phyloP scores from a whole-genome alignment of 306 rosid genomes.

The Mucuna pruriens region DNA sequence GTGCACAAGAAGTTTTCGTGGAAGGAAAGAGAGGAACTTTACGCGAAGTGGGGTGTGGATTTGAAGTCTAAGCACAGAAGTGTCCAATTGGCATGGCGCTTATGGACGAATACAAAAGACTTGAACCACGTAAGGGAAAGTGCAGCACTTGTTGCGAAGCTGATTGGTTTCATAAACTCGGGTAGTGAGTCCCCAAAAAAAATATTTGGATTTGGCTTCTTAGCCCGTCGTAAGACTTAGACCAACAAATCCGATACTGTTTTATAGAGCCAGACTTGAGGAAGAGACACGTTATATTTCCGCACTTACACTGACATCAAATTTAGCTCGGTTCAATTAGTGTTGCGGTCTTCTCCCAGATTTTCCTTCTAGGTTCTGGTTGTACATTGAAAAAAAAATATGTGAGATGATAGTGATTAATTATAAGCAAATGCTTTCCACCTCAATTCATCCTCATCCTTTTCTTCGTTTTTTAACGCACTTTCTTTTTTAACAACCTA shows the following conservation, averaged over 20 bases:
- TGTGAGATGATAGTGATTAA: conserved; percentile 35
- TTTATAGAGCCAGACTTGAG: conserved; percentile 26
- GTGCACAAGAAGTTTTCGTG: conserved; percentile 63
- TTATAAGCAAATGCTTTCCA: conserved; percentile 1
- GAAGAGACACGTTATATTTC: conserved; percentile 3
- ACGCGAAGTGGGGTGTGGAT: conserved; percentile 69
- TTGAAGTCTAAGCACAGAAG: conserved; percentile 75
- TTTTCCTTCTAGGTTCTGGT: conserved; percentile 22
- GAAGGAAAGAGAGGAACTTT: conserved; percentile 68
- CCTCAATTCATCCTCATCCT: background rate
- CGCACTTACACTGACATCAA: background rate
- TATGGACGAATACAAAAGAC: conserved; percentile 71
- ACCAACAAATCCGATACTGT: conserved; percentile 39
- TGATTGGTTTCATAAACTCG: conserved; percentile 65
- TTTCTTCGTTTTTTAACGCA: background rate
- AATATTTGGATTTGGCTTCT: conserved; percentile 65
- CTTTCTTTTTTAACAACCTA: conserved; percentile 21
- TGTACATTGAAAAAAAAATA: conserved; percentile 24
- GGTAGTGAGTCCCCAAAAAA: conserved; percentile 58
- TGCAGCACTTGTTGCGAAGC: conserved; percentile 75
- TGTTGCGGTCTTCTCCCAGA: conserved; percentile 22
- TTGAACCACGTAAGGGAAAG: conserved; percentile 65
- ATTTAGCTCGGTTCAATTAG: conserved; percentile 22
- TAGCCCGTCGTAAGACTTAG: conserved; percentile 35
- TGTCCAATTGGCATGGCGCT: conserved; percentile 59